Conservation (phyloP, 2,329 filamentous ascomycete species). For the Clathrospora elynae region DNA sequence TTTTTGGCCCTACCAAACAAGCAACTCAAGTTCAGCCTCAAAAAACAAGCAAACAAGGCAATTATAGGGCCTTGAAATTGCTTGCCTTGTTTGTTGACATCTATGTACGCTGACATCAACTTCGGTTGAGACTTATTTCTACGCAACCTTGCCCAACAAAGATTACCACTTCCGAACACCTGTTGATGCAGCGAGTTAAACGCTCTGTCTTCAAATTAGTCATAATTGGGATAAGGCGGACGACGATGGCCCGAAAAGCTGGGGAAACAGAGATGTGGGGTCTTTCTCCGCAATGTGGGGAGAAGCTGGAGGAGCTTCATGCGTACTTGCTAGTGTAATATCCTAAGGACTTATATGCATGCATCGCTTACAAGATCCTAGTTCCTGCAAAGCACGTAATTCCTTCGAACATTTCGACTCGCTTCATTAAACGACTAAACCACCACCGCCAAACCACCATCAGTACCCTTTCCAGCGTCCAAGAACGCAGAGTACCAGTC, state of each 20-base stretch:
- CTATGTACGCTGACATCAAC: no score
- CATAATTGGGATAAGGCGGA: no score
- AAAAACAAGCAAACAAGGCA: no score
- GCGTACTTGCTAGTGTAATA: neutral
- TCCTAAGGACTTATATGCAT: neutral
- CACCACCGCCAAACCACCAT: neutral
- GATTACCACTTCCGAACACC: no score
- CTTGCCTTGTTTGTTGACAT: no score
- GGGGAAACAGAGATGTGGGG: conserved; percentile 18
- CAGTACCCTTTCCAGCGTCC: conserved; percentile 38
- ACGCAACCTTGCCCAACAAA: no score
- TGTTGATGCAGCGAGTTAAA: no score
- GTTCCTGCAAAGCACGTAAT: conserved; percentile 7
- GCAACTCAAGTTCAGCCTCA: no score
- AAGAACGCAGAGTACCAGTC: conserved; percentile 50
- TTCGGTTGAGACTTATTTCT: no score
- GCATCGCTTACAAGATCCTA: neutral
- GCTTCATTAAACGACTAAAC: neutral
- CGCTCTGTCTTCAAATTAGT: no score
- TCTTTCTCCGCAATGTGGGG: conserved; percentile 26
- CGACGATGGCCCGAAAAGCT: conserved; percentile 5
- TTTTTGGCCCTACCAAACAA: no score
- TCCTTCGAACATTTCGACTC: neutral
- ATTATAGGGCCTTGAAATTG: no score
- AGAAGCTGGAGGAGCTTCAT: conserved; percentile 4